Evolutionary conservation across 2,329 filamentous ascomycete genomes (phyloP).

Genomic region (Corynespora cassiicola): DNA sequence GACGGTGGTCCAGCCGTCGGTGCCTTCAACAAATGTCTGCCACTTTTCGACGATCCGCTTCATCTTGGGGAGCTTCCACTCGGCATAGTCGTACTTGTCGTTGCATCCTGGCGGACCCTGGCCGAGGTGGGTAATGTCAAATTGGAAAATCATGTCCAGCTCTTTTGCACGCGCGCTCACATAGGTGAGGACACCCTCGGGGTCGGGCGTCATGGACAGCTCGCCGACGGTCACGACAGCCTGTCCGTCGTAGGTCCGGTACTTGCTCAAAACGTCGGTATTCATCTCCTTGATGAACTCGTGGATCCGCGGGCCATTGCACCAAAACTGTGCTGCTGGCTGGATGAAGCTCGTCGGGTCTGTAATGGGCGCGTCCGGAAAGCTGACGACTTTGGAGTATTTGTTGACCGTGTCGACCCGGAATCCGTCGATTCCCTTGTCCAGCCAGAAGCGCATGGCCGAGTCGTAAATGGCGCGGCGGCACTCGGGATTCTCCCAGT

Average conservation of each 20-base stretch:
- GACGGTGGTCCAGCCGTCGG: conserved; percentile 60
- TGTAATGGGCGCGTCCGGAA: conserved; percentile 51
- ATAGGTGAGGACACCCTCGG: conserved; percentile 50
- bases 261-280: conserved; percentile 59
- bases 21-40: conserved; percentile 57
- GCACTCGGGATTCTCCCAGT: conserved; percentile 55
- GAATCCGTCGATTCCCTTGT: conserved; percentile 55
- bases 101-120: conserved; percentile 41
- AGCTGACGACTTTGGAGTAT: conserved; percentile 53
- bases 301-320: conserved; percentile 65
- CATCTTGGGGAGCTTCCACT: conserved; percentile 52
- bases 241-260: conserved; percentile 52
- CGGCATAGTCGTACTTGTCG: conserved; percentile 36
- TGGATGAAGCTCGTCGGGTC: conserved; percentile 53
- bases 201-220: conserved; percentile 57
- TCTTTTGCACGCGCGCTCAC: conserved; percentile 50
- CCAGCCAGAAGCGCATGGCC: conserved; percentile 56
- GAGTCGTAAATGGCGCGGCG: conserved; percentile 53
- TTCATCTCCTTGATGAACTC: conserved; percentile 64
- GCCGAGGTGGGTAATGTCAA: conserved; percentile 48
- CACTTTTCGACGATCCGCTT: conserved; percentile 51
- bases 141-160: conserved; percentile 58
- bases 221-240: conserved; percentile 63
- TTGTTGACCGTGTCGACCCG: conserved; percentile 58
- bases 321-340: conserved; percentile 57